Base-by-base conservation (phyloP, 108 stramenopile species). In the Pseudonitzschia multiseries region DNA sequence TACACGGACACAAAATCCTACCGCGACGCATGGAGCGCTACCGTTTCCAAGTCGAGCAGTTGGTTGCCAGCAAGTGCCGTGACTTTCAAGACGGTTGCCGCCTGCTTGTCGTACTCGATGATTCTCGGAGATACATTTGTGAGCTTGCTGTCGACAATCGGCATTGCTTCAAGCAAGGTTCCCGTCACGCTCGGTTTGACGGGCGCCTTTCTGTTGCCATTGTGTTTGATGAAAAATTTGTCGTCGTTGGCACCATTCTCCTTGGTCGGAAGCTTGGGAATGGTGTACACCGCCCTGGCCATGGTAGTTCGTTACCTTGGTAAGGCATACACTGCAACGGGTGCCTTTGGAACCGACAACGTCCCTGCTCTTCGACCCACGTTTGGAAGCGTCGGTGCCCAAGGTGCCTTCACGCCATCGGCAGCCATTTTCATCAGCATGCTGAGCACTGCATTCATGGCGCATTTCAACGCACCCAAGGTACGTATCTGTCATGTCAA, bases 381-480 rank as follows among this genome's bases (percentile, higher is more conserved):
- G 41, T 96, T 96, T 72, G 95, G 93, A 42, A 71, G 44, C 44
- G 77, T 75, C 24, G 91, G 90, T 6, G 86, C 89, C n/a, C 57
- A 76, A 8, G 93, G 91, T 15, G 84, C 86, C 20, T 65, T 96
- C 64, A 85, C 88, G 48, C 89, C 96, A n/a, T 84, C 86, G 40
- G 74, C 90, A 0, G 79, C 95, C 12, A 92, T 98, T 74, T 84
- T 98, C 52, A 78, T 96, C 0, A 95, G 96, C 72, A 98, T 98
- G 98, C 81, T 98, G 43, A 86, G 86, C 71, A 97, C 96, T 21
- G 92, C 96, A 8, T 98, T 92, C 84, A 91, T 96, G 74, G 87
- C 97, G 8, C 98, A 98, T 80, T 96, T 92, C 73, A 93, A 98
- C 84, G 97, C 98, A 21, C 97, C 98, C 42, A 91, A 95, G 73